Base-by-base conservation (phyloP, 371 early-diverging fungal genomes). In the Furculomyces boomerangus region DNA sequence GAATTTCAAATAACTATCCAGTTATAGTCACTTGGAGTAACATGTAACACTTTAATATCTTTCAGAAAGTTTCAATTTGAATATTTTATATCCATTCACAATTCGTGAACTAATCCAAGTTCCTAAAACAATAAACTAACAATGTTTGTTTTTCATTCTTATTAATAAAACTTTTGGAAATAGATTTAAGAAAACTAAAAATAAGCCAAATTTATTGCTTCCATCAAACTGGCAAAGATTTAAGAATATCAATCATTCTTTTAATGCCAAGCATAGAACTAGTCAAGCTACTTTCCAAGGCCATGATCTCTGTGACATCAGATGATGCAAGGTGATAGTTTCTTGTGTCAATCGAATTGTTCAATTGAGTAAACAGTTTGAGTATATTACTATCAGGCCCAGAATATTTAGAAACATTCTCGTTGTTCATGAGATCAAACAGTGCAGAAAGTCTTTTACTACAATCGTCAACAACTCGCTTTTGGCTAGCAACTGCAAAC, bases 361-460 rank as follows among this genome's bases (percentile, higher is more conserved):
- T 74, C 31, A 84, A 57, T 51, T 67, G 49, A n/a, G 70, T 30
- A 68, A 86, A 68, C 53, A 72, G 71, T 0, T 65, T 75, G 26
- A 72, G 62, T 30, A 86, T 70, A 8, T 70, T 68, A 5, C 60
- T 61, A 22, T 24, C 26, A 10, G 30, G 13, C 5, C 30, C 30
- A 20, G 30, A 7, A 0, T 74, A 7, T 25, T 56, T 50, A n/a
- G 49, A 71, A 16, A 86, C 64, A 50, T 77, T 75, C 24, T 74
- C 76, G 60, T 77, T 75, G 64, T 86, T 86, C 74, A 91, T 60
- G 64, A 74, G 73, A 60, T 88, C 89, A 62, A 85, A 81, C 39
- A 91, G 60, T 8, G 65, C 62, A 35, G 76, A 72, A 37, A 88
- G 53, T 28, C 81, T 74, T 57, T 79, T 79, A 49, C 85, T 85